These are phyloP conservation scores for Vitis hybrid DNA, from an alignment of 177 flowering plant species.

Conservation along the genomic window DNA sequence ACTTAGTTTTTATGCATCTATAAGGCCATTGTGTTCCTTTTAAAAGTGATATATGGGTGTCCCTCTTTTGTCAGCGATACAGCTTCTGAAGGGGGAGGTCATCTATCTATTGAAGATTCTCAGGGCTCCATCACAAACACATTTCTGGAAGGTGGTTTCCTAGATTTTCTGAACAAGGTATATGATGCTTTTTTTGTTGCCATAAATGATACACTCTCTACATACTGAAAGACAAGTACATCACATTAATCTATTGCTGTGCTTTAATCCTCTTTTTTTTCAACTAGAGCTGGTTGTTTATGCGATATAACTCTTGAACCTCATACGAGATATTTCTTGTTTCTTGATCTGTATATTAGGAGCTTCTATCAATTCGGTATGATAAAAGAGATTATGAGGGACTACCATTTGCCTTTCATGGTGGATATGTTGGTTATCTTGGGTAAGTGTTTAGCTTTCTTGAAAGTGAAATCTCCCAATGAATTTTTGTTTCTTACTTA, in stretches of 20 bases:
- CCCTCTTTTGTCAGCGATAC: slow-evolving; percentile 36
- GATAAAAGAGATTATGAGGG: slow-evolving; percentile 74
- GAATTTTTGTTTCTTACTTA: background rate
- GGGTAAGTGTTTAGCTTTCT: slow-evolving; percentile 56
- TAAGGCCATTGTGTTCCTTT: too few species aligned
- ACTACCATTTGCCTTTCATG: slow-evolving; percentile 87
- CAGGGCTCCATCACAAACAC: slow-evolving; percentile 40
- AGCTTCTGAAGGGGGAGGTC: slow-evolving; percentile 49
- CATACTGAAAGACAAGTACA: too few species aligned
- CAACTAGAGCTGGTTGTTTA: too few species aligned
- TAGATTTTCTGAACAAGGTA: slow-evolving; percentile 85
- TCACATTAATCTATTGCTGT: too few species aligned
- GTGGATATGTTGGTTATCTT: slow-evolving; percentile 89
- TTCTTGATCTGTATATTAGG: slow-evolving; percentile 45
- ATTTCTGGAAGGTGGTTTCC: slow-evolving; percentile 71
- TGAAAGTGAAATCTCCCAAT: background rate
- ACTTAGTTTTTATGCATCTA: too few species aligned
- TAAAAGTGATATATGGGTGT: too few species aligned
- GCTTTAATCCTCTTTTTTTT: background rate
- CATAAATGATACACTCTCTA: background rate
- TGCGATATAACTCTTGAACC: too few species aligned
- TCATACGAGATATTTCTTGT: background rate
- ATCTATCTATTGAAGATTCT: slow-evolving; percentile 63
- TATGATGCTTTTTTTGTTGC: background rate
- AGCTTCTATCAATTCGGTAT: slow-evolving; percentile 61